Conservation (phyloP, 2,329 filamentous ascomycete genomes). For the Zymoseptoria brevis region DNA sequence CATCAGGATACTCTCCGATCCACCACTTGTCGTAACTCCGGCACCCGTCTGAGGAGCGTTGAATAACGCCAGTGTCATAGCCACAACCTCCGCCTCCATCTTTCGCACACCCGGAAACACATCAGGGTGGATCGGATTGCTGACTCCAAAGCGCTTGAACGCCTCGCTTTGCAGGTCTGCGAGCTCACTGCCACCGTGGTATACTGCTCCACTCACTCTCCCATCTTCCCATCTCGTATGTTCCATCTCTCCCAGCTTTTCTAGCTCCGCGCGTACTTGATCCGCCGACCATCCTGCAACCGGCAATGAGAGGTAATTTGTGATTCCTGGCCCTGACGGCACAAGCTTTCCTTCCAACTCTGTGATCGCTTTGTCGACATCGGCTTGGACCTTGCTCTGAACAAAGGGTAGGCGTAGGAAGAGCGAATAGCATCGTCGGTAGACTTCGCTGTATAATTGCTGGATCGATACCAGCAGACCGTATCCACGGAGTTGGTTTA, state of each 20-base stretch:
- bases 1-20: conserved; percentile 95
- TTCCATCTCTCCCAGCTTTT: conserved; percentile 72
- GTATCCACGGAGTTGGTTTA: conserved; percentile 81
- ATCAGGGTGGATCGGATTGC: conserved; percentile 95
- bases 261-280: conserved; percentile 69
- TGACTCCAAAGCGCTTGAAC: conserved; percentile 87
- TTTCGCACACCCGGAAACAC: conserved; percentile 96
- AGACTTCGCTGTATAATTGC: conserved; percentile 64
- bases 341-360: conserved; percentile 82
- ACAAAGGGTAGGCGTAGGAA: conserved; percentile 84
- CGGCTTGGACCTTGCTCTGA: conserved; percentile 72
- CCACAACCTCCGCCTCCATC: conserved; percentile 97
- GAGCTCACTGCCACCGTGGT: conserved; percentile 81
- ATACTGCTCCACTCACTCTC: conserved; percentile 87
- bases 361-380: conserved; percentile 69
- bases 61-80: conserved; percentile 77
- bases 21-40: conserved; percentile 84
- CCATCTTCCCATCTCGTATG: conserved; percentile 97
- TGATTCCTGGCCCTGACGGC: conserved; percentile 60
- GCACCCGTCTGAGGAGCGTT: conserved; percentile 78
- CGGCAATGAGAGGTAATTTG: conserved; percentile 67
- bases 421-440: conserved; percentile 69
- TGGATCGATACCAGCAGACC: conserved; percentile 71
- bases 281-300: conserved; percentile 77
- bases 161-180: conserved; percentile 82